Percentiles rank a stretch among this genome's conserved stretches.
Evolutionary conservation across 495 filamentous ascomycete genomes (phyloP).

Genomic region (Tirmania nivea): DNA sequence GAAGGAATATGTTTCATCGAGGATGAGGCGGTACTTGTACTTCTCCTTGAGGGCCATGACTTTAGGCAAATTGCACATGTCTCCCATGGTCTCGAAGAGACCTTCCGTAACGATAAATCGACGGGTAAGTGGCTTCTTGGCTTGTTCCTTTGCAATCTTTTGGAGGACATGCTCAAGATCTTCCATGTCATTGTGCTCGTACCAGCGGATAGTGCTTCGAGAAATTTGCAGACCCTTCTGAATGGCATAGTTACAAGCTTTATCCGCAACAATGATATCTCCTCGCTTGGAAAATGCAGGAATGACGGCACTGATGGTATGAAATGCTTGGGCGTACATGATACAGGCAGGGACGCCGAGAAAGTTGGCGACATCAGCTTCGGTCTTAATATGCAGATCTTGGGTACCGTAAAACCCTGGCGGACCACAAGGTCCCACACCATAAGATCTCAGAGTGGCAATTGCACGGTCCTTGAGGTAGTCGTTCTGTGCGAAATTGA

Average conservation of each 20-base stretch:
- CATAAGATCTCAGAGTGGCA: slow-evolving; percentile 78
- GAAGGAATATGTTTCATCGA: slow-evolving; percentile 94
- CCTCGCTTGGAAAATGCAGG: slow-evolving; percentile 92
- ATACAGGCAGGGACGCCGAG: slow-evolving; percentile 74
- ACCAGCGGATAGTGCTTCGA: slow-evolving; percentile 75
- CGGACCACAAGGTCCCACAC: slow-evolving; percentile 87
- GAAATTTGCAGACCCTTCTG: slow-evolving; percentile 86
- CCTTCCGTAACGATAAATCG: slow-evolving; percentile 94
- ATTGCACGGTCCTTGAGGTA: slow-evolving; percentile 84
- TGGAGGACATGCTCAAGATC: slow-evolving; percentile 73
- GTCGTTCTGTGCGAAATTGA: slow-evolving; percentile 85
- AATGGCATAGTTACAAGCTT: slow-evolving; percentile 79
- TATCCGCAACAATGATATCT: slow-evolving; percentile 96
- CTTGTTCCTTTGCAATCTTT: slow-evolving; percentile 69
- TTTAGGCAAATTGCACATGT: slow-evolving; percentile 63
- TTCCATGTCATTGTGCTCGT: slow-evolving; percentile 88
- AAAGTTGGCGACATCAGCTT: slow-evolving; percentile 78
- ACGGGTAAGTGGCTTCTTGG: slow-evolving; percentile 63
- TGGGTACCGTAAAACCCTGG: slow-evolving; percentile 97
- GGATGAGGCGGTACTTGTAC: slow-evolving; percentile 92
- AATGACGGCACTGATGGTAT: slow-evolving; percentile 81
- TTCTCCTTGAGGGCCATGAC: slow-evolving; percentile 77
- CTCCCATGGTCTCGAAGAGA: slow-evolving; percentile 75
- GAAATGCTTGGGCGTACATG: slow-evolving; percentile 86
- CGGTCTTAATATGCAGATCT: slow-evolving; percentile 93